Conservation (phyloP, 352 stramenopile genomes). For the Elongisporangium senticosum region DNA sequence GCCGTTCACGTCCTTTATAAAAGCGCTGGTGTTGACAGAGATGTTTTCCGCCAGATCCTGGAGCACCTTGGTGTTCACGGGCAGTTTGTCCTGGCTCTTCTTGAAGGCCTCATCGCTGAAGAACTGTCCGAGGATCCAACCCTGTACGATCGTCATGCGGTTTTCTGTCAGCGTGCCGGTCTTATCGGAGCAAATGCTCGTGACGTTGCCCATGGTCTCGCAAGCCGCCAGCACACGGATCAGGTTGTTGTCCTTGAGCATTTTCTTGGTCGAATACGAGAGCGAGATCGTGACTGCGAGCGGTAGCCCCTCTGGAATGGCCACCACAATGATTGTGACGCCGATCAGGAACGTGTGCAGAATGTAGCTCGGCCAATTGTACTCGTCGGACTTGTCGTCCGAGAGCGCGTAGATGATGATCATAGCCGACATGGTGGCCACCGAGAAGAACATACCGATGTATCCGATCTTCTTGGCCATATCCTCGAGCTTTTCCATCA, state of each 20-base stretch:
- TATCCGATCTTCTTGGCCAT: slow-evolving; percentile 90
- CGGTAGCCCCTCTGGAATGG: slow-evolving; percentile 92
- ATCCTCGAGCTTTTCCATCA: slow-evolving; percentile 91
- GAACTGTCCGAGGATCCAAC: slow-evolving; percentile 69
- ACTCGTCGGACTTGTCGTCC: slow-evolving; percentile 49
- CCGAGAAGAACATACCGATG: slow-evolving; percentile 77
- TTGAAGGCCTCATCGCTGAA: slow-evolving; percentile 47
- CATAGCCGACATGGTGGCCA: slow-evolving; percentile 84
- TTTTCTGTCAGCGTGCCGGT: slow-evolving; percentile 97
- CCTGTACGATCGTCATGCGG: slow-evolving; percentile 96
- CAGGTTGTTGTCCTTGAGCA: slow-evolving; percentile 98
- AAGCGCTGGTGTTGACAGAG: slow-evolving; percentile 70
- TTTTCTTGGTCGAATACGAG: slow-evolving; percentile 96
- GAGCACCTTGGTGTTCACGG: slow-evolving; percentile 32
- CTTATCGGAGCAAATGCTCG: slow-evolving; percentile 97
- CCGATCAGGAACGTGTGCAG: slow-evolving; percentile 93
- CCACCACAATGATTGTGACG: slow-evolving; percentile 93
- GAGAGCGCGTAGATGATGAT: slow-evolving; percentile 77
- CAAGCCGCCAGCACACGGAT: slow-evolving; percentile 96
- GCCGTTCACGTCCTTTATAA: slow-evolving; percentile 47
- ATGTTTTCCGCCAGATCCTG: slow-evolving; percentile 47
- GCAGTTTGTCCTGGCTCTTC: slow-evolving; percentile 21
- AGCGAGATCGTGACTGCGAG: slow-evolving; percentile 93
- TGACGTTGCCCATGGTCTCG: slow-evolving; percentile 98
- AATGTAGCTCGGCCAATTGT: slow-evolving; percentile 74